Evolutionary conservation across 345 rosid species (phyloP), one percentile per base, ranked within the genome.

Genomic region (Rhizophora mangle): DNA sequence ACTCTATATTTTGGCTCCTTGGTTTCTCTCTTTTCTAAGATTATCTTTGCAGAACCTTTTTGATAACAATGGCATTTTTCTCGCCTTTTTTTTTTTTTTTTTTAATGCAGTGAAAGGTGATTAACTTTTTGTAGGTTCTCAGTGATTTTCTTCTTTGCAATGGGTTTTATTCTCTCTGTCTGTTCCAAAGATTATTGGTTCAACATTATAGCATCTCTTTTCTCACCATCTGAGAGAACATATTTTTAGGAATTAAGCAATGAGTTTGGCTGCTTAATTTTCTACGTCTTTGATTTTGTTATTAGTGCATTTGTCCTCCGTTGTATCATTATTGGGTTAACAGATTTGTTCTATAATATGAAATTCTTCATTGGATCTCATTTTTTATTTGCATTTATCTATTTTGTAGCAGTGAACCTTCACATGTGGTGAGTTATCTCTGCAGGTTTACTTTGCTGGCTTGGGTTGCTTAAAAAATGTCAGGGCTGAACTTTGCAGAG

Each of bases 401-500:
- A 8, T 51, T 20, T 39, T 21, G 62, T 52, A 74, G 37, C 65
- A 54, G 58, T 76, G 46, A 71, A 39, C 60, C 32, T 53, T 31
- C 60, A 54, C 80, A 10, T 61, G 30, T 27, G 26, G 34, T 80
- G 68, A 59, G 76, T 69, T 56, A 16, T 71, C 24, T 56, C 65
- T 78, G 73, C 82, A 95, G 99, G 99, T 95, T 63, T 95, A 95
- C 76, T 95, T 95, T 84, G 99, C 99, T 78, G 96, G 97, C 68
- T 80, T 95, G 79, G 99, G 99, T 65, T 72, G 90, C 93, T 87
- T 95, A 78, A 95, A 90, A 82, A 95, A 88, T 74, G 83, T 95
- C 57, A 87, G 96, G 83, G 97, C 99, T 43, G 99, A 97, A 57
- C 96, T 92, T 71, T 88, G 85, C 74, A 86, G 97, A 80, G 99